phyloP scores from a whole-genome alignment of 2,329 filamentous ascomycete species.

The Byssothecium circinans region DNA sequence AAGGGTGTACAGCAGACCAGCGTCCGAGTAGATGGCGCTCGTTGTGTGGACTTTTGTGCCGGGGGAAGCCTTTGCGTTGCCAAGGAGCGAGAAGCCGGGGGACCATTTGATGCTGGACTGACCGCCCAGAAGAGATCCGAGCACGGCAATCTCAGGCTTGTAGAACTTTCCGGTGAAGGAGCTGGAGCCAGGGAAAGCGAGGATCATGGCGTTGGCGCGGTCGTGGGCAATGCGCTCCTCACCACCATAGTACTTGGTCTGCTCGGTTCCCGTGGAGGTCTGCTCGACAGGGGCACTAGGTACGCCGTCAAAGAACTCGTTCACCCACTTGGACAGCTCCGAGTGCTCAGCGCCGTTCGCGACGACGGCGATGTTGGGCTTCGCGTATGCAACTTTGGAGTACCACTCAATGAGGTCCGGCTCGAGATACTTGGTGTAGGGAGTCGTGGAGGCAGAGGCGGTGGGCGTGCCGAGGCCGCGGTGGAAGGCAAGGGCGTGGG shows the following conservation, averaged over 20 bases:
- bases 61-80: slow-evolving; percentile 70
- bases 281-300: slow-evolving; percentile 52
- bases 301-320: slow-evolving; percentile 83
- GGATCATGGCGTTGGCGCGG: slow-evolving; percentile 78
- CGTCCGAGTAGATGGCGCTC: slow-evolving; percentile 88
- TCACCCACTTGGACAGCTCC: slow-evolving; percentile 84
- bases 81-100: slow-evolving; percentile 84
- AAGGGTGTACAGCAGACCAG: slow-evolving; percentile 83
- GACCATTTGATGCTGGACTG: slow-evolving; percentile 95
- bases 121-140: slow-evolving; percentile 86
- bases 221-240: slow-evolving; percentile 84
- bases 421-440: slow-evolving; percentile 78
- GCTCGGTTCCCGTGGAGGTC: slow-evolving; percentile 58
- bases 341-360: slow-evolving; percentile 80
- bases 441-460: slow-evolving; percentile 70
- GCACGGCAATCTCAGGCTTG: slow-evolving; percentile 87
- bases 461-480: slow-evolving; percentile 81
- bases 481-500: slow-evolving; percentile 88
- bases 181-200: slow-evolving; percentile 91
- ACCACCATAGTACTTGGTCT: slow-evolving; percentile 89
- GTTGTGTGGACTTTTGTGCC: slow-evolving; percentile 71
- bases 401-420: slow-evolving; percentile 74
- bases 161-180: slow-evolving; percentile 70
- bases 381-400: slow-evolving; percentile 77
- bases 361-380: slow-evolving; percentile 87